A percentile compares a stretch with the other conserved stretches of the same genome.
Evolutionary conservation across 2,329 filamentous ascomycete genomes (phyloP).

Genomic region (Trichoderma sp.): DNA sequence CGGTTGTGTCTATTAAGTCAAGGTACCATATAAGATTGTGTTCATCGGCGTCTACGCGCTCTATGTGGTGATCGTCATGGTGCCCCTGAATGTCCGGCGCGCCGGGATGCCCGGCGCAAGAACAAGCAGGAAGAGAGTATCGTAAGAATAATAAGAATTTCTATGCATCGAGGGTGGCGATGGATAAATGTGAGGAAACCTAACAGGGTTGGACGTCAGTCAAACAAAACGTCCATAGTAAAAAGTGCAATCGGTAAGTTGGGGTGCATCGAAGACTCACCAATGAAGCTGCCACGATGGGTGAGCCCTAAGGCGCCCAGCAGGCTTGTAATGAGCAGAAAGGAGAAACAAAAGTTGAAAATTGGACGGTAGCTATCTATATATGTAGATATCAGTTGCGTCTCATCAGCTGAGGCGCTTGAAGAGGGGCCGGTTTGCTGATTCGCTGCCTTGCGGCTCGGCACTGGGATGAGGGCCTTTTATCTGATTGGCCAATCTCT

Average conservation of each 20-base stretch:
- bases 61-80: background rate
- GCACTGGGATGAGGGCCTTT: background rate
- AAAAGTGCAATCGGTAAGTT: background rate
- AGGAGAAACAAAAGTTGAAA: background rate
- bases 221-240: background rate
- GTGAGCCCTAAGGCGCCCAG: background rate
- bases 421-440: background rate
- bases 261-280: background rate
- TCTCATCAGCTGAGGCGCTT: background rate
- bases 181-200: background rate
- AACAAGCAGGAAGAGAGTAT: background rate
- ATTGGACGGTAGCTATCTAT: background rate
- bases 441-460: background rate
- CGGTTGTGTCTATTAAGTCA: background rate
- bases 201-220: background rate
- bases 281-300: background rate
- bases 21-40: background rate
- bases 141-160: background rate
- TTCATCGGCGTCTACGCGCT: background rate
- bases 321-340: background rate
- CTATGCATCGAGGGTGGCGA: background rate
- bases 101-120: background rate
- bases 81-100: background rate
- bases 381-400: background rate
- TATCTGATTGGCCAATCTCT: background rate